Evolutionary conservation across 208 protist species (phyloP), one percentile per base, ranked within the genome.

Genomic region (Herpetomonas samuelpessoai): DNA sequence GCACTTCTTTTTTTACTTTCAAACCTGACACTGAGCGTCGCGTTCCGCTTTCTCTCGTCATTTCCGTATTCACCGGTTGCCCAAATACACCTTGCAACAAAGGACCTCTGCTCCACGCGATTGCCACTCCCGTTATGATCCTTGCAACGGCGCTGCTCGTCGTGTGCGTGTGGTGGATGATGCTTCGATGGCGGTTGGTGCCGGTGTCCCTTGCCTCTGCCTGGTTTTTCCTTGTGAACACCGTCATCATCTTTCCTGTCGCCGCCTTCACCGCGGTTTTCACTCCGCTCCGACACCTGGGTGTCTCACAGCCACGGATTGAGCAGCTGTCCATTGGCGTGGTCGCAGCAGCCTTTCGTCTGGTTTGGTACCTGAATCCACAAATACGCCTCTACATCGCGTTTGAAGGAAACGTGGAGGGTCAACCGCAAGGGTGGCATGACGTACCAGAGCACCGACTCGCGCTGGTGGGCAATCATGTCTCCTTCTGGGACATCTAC

Each of bases 401-500:
- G 14, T 78, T 76, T 57, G 77, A 81, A 61, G 65, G 52, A 22
- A 76, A 76, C 68, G 61, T 30, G 1, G 51, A 76, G 29, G 70
- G 65, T 27, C 62, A 61, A 44, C 63, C 51, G 46, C n/a, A n/a
- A n/a, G 54, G 63, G 61, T 75, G 71, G 70, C 47, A 41, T 16
- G 70, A 86, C 31, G 35, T 86, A 25, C 57, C 63, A 14, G 16
- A 44, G 26, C 58, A 2, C 28, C 55, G 74, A 3, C 28, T 71
- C n/a, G 74, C 76, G 12, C 47, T 86, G 18, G 56, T 69, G 19
- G 27, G 77, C 35, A 86, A 90, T 51, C 83, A 89, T 70, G 81
- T 75, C 25, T 89, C 83, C 39, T 89, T 82, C 71, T 86, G 81
- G 71, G 83, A 89, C 54, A 58, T 76, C 18, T 74, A 79, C 48